Evolutionary conservation across 2,329 filamentous ascomycete species (phyloP).

Genomic region (Aspergillus persii): DNA sequence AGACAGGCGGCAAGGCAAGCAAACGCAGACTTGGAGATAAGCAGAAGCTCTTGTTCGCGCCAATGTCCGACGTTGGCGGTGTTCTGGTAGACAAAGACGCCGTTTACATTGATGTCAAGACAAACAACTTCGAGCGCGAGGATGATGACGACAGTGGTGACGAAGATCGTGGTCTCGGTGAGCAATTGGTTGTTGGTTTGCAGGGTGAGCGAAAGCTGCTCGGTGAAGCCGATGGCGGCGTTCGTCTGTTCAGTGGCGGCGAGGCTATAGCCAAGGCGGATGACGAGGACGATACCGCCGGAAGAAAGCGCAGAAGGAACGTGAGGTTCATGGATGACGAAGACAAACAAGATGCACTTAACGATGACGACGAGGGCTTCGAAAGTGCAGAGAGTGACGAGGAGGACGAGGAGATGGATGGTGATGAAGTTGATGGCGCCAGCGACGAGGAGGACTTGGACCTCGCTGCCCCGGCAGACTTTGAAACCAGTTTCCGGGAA

Average conservation of each 20-base stretch:
- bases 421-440: slow-evolving; percentile 37
- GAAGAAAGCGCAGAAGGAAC: slow-evolving; percentile 54
- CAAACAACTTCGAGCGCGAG: slow-evolving; percentile 67
- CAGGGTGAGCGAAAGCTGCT: slow-evolving; percentile 80
- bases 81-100: slow-evolving; percentile 96
- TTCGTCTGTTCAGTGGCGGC: slow-evolving; percentile 82
- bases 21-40: slow-evolving; percentile 86
- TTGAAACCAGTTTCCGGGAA: slow-evolving; percentile 43
- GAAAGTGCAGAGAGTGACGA: slow-evolving; percentile 53
- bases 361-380: slow-evolving; percentile 54
- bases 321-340: slow-evolving; percentile 52
- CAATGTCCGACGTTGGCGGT: slow-evolving; percentile 96
- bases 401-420: slow-evolving; percentile 51
- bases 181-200: slow-evolving; percentile 88
- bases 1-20: slow-evolving; percentile 76
- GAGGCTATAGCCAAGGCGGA: slow-evolving; percentile 60
- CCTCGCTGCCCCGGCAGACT: slow-evolving; percentile 43
- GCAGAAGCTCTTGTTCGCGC: slow-evolving; percentile 92
- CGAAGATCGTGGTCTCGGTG: slow-evolving; percentile 81
- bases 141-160: slow-evolving; percentile 59
- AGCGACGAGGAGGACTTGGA: slow-evolving; percentile 38
- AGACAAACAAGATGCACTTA: slow-evolving; percentile 55
- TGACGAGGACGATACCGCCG: slow-evolving; percentile 57
- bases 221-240: slow-evolving; percentile 75
- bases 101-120: slow-evolving; percentile 79